Evolutionary conservation across 805 yeast species (phyloP).

Genomic region (Schizosaccharomyces osmophilus): DNA sequence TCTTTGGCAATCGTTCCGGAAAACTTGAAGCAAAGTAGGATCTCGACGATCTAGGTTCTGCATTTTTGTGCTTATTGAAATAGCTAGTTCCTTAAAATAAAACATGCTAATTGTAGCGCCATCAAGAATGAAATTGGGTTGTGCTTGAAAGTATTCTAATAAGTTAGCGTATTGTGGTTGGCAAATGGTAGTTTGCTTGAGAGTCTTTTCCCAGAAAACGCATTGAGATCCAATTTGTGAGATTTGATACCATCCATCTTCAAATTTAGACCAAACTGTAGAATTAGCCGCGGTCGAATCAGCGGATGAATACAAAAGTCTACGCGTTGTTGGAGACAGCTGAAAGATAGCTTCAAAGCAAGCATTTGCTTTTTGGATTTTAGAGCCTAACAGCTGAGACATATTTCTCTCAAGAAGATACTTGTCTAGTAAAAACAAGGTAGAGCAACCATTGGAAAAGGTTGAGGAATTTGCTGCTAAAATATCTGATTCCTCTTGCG

Average conservation of each 20-base stretch:
- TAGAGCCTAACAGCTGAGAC: background rate
- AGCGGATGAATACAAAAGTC: background rate
- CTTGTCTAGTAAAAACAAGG: background rate
- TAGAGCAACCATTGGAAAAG: background rate
- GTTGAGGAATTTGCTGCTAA: background rate
- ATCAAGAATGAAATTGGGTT: background rate
- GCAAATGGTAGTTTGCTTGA: background rate
- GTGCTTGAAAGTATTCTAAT: background rate
- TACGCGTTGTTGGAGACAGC: background rate
- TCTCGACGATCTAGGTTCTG: background rate
- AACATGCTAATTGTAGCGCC: background rate
- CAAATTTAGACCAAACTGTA: background rate
- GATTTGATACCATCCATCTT: background rate
- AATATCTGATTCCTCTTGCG: background rate
- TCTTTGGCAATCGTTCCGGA: background rate
- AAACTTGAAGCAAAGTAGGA: background rate
- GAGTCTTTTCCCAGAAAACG: background rate
- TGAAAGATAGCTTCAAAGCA: background rate
- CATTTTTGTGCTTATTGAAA: background rate
- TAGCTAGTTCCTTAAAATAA: background rate
- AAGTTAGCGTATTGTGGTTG: background rate
- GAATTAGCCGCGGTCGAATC: background rate
- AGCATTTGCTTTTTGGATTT: background rate
- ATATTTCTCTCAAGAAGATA: background rate
- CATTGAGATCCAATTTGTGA: background rate